These are phyloP conservation scores for Asparagopsis taxiformis DNA, from an alignment of 31 red algal species.

Conservation along the genomic window DNA sequence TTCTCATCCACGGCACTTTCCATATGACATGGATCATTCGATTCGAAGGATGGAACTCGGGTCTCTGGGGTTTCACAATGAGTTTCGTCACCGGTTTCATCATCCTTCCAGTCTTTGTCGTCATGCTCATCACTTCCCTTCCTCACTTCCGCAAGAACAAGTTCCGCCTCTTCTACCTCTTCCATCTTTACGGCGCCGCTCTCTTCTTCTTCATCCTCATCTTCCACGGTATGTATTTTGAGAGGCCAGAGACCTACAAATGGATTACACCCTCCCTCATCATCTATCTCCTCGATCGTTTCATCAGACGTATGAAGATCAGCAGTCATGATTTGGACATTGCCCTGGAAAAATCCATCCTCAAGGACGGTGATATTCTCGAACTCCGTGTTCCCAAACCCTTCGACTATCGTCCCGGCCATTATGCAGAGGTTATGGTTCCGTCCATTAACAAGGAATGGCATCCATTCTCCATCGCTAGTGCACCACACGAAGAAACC, in stretches of 20 bases:
- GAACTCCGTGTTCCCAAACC: constrained; percentile 44
- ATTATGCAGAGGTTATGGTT: constrained; percentile 79
- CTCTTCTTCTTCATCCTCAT: constrained; percentile 63
- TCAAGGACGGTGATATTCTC: constrained; percentile 55
- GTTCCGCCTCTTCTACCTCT: constrained; percentile 43
- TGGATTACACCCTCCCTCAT: constrained; percentile 57
- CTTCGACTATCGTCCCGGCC: constrained; percentile 74
- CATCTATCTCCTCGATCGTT: constrained; percentile 62
- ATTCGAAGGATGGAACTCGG: constrained; percentile 31
- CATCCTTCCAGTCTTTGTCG: constrained; percentile 36
- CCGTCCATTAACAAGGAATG: constrained; percentile 70
- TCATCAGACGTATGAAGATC: constrained; percentile 31
- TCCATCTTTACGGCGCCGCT: constrained; percentile 58
- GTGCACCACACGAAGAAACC: constrained; percentile 62
- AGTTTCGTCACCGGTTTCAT: constrained; percentile 56
- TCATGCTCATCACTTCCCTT: constrained; percentile 25
- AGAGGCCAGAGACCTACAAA: constrained; percentile 74
- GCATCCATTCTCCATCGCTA: constrained; percentile 93
- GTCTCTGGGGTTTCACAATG: constrained; percentile 47
- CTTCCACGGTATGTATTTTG: constrained; percentile 58
- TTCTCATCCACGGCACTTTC: constrained; percentile 50
- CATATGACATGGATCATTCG: constrained; percentile 52
- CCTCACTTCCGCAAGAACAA: constrained; percentile 39
- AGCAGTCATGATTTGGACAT: constrained; percentile 16
- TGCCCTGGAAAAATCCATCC: constrained; percentile 27